Percentiles rank a stretch among this genome's conserved stretches.
Evolutionary conservation across 192 early-diverging fungal genomes (phyloP).

Genomic region (Gamsiella multidivaricata): DNA sequence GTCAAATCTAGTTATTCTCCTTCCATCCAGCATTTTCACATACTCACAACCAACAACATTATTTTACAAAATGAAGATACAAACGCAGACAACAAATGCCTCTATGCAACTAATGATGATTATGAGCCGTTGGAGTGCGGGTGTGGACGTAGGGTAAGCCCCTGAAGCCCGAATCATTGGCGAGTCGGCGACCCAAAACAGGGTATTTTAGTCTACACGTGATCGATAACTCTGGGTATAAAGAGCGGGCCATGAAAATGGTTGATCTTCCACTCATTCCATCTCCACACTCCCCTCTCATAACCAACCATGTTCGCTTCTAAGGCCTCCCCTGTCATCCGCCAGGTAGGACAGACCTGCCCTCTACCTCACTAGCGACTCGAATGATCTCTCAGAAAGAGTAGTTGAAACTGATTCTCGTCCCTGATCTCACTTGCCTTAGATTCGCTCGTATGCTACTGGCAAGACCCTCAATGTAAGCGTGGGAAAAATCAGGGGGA

Average conservation of each 20-base stretch:
- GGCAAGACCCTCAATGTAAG: constrained; percentile 51
- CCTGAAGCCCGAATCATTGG: too few relatives aligned
- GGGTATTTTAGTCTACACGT: too few relatives aligned
- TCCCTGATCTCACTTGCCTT: neutral
- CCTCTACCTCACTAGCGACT: neutral
- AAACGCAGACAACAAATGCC: too few relatives aligned
- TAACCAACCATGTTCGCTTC: constrained; percentile 41
- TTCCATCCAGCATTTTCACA: neutral
- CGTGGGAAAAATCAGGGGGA: constrained; percentile 46
- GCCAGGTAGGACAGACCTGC: constrained; percentile 20
- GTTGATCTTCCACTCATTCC: neutral
- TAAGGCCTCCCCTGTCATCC: constrained; percentile 45
- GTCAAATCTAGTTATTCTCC: too few relatives aligned
- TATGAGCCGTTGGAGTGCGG: too few relatives aligned
- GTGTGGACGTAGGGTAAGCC: too few relatives aligned
- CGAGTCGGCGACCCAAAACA: too few relatives aligned
- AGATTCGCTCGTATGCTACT: constrained; percentile 51
- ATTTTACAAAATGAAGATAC: too few relatives aligned
- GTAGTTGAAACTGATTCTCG: neutral
- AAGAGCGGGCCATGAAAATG: too few relatives aligned
- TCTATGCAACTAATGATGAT: too few relatives aligned
- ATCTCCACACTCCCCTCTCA: constrained; percentile 10
- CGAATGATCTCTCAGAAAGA: neutral
- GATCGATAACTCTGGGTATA: too few relatives aligned
- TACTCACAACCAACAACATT: neutral